Conservation (phyloP, 2,329 filamentous ascomycete species). For the Pezicula carpinea region DNA sequence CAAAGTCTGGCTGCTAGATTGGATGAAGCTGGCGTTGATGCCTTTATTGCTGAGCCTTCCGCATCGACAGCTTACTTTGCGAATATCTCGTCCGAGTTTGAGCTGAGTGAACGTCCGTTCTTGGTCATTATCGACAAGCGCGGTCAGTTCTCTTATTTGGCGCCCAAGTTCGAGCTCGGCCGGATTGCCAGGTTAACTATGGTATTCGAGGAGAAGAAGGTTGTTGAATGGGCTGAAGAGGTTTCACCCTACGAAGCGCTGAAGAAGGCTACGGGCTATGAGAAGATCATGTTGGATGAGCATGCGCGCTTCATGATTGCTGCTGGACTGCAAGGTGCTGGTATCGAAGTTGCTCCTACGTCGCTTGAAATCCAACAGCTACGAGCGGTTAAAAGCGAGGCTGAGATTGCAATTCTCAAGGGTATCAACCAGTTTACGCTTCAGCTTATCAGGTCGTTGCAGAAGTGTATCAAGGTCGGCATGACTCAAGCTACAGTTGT, state of each 20-base stretch:
- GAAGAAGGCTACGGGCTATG: constrained; percentile 32
- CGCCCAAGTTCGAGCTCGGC: constrained; percentile 55
- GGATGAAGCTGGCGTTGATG: constrained; percentile 36
- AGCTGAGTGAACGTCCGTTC: constrained; percentile 59
- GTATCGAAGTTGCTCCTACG: constrained; percentile 50
- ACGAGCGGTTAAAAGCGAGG: constrained; percentile 50
- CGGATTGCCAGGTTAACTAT: constrained; percentile 54
- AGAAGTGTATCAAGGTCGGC: constrained; percentile 45
- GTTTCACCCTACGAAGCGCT: constrained; percentile 58
- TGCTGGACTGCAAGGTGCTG: constrained; percentile 46
- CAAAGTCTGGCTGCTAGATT: constrained; percentile 14
- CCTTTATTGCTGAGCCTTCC: constrained; percentile 58
- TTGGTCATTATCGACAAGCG: constrained; percentile 47
- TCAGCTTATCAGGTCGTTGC: constrained; percentile 52
- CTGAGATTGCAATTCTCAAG: constrained; percentile 50
- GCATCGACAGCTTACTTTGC: constrained; percentile 60
- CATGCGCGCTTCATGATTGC: constrained; percentile 60
- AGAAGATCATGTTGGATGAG: constrained; percentile 55
- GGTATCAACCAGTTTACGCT: constrained; percentile 60
- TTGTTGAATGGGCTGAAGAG: constrained; percentile 58
- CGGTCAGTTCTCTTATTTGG: constrained; percentile 54
- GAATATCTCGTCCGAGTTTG: constrained; percentile 53
- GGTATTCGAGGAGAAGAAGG: constrained; percentile 42
- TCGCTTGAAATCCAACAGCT: constrained; percentile 49
- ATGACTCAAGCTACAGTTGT: constrained; percentile 53